Conservation (phyloP, 2,329 filamentous ascomycete species). For the Nothomitra cinnamomea region DNA sequence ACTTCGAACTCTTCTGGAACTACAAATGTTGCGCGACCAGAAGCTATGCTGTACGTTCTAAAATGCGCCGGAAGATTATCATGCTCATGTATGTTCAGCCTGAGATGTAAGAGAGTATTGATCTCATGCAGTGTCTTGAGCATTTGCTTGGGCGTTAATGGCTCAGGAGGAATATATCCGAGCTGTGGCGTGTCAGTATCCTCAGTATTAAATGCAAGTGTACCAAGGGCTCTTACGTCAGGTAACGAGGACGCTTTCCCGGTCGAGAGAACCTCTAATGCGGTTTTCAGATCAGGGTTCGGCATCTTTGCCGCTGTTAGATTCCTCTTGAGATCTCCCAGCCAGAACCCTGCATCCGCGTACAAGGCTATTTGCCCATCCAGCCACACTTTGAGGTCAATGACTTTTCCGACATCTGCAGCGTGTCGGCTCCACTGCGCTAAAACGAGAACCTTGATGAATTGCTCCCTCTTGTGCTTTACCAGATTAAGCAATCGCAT, state of each 20-base stretch:
- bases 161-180: constrained; percentile 58
- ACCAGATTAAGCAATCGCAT: constrained; percentile 57
- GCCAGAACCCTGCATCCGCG: constrained; percentile 35
- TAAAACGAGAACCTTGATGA: constrained; percentile 84
- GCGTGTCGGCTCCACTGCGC: constrained; percentile 76
- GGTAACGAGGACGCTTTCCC: constrained; percentile 65
- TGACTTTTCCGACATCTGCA: constrained; percentile 65
- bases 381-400: constrained; percentile 69
- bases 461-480: constrained; percentile 65
- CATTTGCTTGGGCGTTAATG: constrained; percentile 53
- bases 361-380: constrained; percentile 44
- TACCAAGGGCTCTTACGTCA: constrained; percentile 39
- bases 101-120: constrained; percentile 66
- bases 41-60: constrained; percentile 57
- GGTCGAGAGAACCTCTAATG: constrained; percentile 66
- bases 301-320: constrained; percentile 59
- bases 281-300: constrained; percentile 81
- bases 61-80: constrained; percentile 65
- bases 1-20: constrained; percentile 79
- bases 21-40: constrained; percentile 79
- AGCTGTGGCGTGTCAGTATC: constrained; percentile 29
- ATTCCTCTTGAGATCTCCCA: constrained; percentile 57
- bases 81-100: constrained; percentile 59
- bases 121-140: constrained; percentile 62
- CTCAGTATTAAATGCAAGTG: neutral